A percentile compares a stretch with the other conserved stretches of the same genome.
Conservation (phyloP, 1,284 basidiomycete species). For the Microbotryomycetes sp. region DNA sequence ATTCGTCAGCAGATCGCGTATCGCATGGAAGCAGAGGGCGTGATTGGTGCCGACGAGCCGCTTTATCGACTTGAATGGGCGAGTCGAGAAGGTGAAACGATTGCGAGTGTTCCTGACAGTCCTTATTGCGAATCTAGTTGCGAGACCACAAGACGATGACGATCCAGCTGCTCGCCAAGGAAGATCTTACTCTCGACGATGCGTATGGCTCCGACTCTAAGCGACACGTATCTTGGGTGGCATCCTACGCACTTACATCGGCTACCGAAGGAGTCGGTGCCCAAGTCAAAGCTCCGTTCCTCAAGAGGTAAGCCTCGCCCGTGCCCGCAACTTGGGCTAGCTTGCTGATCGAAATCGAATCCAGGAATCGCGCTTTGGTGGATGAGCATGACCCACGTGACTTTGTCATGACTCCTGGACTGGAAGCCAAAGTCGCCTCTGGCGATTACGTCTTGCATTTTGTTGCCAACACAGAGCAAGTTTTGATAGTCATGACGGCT, state of each 20-base stretch:
- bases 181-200: slow-evolving; percentile 80
- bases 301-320: slow-evolving; percentile 45
- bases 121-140: slow-evolving; percentile 46
- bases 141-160: slow-evolving; percentile 63
- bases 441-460: slow-evolving; percentile 41
- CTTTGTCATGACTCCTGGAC: slow-evolving; percentile 19
- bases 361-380: slow-evolving; percentile 17
- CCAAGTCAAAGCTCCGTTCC: slow-evolving; percentile 61
- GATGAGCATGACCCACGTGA: slow-evolving; percentile 21
- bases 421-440: slow-evolving; percentile 21
- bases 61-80: slow-evolving; percentile 91
- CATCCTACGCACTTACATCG: slow-evolving; percentile 64
- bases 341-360: neutral
- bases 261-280: slow-evolving; percentile 47
- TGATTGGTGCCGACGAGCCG: slow-evolving; percentile 81
- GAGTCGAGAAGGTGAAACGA: slow-evolving; percentile 39
- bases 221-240: slow-evolving; percentile 71
- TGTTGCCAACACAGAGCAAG: slow-evolving; percentile 39
- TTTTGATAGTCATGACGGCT: too few relatives aligned
- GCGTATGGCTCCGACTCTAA: slow-evolving; percentile 55
- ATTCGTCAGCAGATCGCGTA: slow-evolving; percentile 79
- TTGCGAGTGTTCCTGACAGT: neutral
- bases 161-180: slow-evolving; percentile 79
- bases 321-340: too few relatives aligned
- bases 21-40: slow-evolving; percentile 71